These are phyloP conservation scores for Phaffia rhodozyma DNA, from an alignment of 1,284 basidiomycete genomes.

Conservation along the genomic window DNA sequence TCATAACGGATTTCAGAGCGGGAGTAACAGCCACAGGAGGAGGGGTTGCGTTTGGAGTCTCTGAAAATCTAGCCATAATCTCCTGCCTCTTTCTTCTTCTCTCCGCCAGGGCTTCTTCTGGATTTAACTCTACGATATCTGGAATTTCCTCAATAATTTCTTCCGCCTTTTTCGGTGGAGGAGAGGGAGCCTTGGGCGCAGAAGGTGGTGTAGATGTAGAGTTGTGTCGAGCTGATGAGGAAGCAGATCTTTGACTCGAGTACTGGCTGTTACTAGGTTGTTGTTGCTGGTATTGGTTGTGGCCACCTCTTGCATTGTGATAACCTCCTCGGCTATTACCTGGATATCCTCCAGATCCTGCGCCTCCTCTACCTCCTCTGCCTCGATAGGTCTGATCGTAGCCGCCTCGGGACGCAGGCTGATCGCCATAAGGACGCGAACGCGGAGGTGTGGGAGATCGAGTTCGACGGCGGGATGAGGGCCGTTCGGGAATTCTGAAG, in stretches of 20 bases:
- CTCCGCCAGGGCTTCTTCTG: slow-evolving; percentile 61
- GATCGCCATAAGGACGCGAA: not conserved
- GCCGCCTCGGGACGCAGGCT: not conserved
- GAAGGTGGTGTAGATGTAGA: slow-evolving; percentile 21
- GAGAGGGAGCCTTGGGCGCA: slow-evolving; percentile 17
- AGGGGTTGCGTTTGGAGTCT: slow-evolving; percentile 18
- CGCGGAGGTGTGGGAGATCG: slow-evolving; percentile 4
- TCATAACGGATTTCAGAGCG: slow-evolving; percentile 6
- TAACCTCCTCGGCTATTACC: not conserved
- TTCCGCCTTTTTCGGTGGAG: slow-evolving; percentile 27
- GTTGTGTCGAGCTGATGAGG: slow-evolving; percentile 14
- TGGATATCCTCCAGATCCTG: not conserved
- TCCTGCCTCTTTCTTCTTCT: slow-evolving; percentile 68
- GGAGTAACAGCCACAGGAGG: slow-evolving; percentile 7
- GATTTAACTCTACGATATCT: slow-evolving; percentile 45
- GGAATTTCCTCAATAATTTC: slow-evolving; percentile 47
- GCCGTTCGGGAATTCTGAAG: not conserved
- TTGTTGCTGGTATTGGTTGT: not conserved
- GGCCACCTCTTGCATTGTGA: slow-evolving; percentile 1
- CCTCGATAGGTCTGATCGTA: not conserved
- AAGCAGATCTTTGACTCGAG: not conserved
- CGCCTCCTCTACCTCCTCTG: not conserved
- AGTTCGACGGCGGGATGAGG: not conserved
- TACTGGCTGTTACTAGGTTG: slow-evolving; percentile 1
- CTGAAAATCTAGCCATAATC: slow-evolving; percentile 68